Base-by-base conservation (phyloP, 768 basidiomycete species). In the Suillus variegatus region DNA sequence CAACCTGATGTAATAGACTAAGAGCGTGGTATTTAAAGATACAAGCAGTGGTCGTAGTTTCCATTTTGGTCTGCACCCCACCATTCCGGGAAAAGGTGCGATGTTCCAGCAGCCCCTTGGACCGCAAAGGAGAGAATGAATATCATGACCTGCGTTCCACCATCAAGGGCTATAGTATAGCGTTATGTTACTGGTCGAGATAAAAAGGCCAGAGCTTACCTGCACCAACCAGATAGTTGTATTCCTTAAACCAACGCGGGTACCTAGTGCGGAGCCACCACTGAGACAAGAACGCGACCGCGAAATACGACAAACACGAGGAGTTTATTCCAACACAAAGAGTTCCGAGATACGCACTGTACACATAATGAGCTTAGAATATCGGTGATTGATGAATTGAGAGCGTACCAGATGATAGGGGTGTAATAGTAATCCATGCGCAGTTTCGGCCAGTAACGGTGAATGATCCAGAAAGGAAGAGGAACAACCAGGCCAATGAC, bases 11-110 rank as follows among this genome's bases (percentile, higher is more conserved):
- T 32, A 32, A 32, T 32, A 32, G 32, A 32, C 32, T 5, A 32
- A 32, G 32, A 32, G 32, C 32, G 32, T 28, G 25, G 8, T 32
- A 18, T 54, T 54, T 18, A 54, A 18, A 54, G 28, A 54, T 18
- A 47, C 54, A 66, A n/a, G 56, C 65, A 65, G n/a, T 16, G 65
- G 25, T 65, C 65, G 25, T 70, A 75, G 68, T 78, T 73, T 69
- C 81, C 82, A 16, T 71, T 71, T 67, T 84, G 82, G 68, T 85
- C 83, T 12, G 82, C 83, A 14, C 82, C 82, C 84, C 82, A 84
- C 84, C 83, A 84, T 71, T 79, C 74, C 22, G 83, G 82, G 77
- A 85, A 84, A 28, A 82, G 67, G 69, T 84, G 81, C 0, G 82
- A 73, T 9, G 73, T 64, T 14, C 86, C 85, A 6, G 82, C 77